Evolutionary conservation across 1,284 basidiomycete species (phyloP), one percentile per base, ranked within the genome.

Genomic region (Cryptococcus jaspeensis): DNA sequence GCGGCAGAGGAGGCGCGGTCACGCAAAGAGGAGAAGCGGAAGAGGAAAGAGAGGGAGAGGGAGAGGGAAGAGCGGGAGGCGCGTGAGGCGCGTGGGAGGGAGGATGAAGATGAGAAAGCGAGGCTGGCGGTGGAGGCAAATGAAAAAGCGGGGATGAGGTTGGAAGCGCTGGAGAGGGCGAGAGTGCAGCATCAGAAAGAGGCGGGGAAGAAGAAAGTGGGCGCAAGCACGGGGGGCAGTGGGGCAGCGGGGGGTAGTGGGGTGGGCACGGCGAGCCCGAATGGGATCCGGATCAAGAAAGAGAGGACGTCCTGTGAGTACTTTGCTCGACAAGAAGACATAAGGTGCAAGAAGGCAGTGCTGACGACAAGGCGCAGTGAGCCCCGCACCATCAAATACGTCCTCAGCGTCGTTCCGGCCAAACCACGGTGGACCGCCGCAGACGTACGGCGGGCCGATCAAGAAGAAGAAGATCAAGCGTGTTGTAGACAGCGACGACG

Each of bases 381-480:
- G 35, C 28, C 73, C 75, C n/a, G 70, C 70, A 3, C 71, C 70
- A 6, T 73, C 69, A 5, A 71, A 73, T 52, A 67, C 69, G 4
- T 75, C 71, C 16, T 65, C 66, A 9, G 59, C 65, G 3, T 67
- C 66, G 0, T 69, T 70, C 52, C 56, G 62, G 43, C 68, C 68
- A 9, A 47, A 52, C 25, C 61, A 53, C 13, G 25, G 28, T 18
- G 13, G 55, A 55, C 42, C 52, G 32, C 60, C 59, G 6, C 55
- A 66, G n/a, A 71, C 72, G 25, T 73, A 75, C 53, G 70, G 65
- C 16, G 57, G 61, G 32, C 65, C 85, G 78, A 84, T 85, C 73
- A 90, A 89, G 81, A 89, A 90, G 79, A 90, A 91, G 79, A 90
- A 90, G 71, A 86, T 87, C 73, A 90, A 89, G 80, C 83, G 87